Percentiles rank a stretch among this genome's conserved stretches.
Evolutionary conservation across 176 grass and related monocot species (phyloP).

Genomic region (Oryza longistaminata): DNA sequence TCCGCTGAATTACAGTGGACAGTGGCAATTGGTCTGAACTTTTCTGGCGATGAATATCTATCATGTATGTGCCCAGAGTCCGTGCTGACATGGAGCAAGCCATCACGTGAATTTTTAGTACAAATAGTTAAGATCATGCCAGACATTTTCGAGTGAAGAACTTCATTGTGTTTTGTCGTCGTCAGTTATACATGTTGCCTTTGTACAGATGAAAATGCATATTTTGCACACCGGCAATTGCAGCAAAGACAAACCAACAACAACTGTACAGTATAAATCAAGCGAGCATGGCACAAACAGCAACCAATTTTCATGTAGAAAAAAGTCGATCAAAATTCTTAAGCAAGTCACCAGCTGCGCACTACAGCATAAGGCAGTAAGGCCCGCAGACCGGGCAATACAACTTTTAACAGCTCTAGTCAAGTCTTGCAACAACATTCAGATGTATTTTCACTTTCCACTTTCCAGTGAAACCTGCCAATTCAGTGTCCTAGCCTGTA

Average conservation of each 20-base stretch:
- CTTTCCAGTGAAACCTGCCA: not conserved
- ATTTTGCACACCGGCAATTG: not conserved
- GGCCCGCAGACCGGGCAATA: too few relatives aligned
- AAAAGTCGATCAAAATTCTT: not conserved
- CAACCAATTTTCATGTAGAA: constrained; percentile 12
- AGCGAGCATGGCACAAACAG: not conserved
- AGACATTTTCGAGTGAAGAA: not conserved
- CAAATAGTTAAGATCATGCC: not conserved
- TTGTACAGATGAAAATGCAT: not conserved
- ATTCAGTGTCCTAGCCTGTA: not conserved
- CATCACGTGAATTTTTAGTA: not conserved
- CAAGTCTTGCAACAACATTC: not conserved
- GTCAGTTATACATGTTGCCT: not conserved
- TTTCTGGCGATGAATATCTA: too few relatives aligned
- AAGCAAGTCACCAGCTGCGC: not conserved
- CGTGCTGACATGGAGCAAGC: not conserved
- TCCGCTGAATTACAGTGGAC: not conserved
- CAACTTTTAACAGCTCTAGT: not conserved
- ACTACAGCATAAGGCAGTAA: too few relatives aligned
- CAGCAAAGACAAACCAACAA: not conserved
- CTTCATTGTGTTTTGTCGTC: not conserved
- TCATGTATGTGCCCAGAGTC: too few relatives aligned
- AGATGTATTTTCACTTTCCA: not conserved
- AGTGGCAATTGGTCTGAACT: not conserved
- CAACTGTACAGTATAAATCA: not conserved